Base-by-base conservation (phyloP, 2,329 filamentous ascomycete species). In the Sarocladium oryzae region DNA sequence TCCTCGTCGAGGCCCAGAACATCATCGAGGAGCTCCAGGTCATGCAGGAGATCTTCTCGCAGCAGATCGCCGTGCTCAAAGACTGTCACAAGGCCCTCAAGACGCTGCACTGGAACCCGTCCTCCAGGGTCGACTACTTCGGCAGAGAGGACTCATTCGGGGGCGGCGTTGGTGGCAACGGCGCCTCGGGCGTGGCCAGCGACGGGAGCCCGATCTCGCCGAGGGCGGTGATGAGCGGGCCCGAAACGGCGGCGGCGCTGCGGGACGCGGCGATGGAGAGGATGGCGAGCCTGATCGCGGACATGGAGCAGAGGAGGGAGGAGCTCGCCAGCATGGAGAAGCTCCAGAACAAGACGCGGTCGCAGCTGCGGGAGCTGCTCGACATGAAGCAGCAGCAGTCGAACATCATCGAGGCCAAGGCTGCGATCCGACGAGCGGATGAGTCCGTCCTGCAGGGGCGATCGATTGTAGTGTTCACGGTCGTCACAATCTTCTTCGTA, bases 401-500 rank as follows among this genome's bases (percentile, higher is more conserved):
- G 0, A 67, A 69, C 40, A 68, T 75, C 1, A 64, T 74, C 8
- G 70, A 75, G 53, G 71, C 72, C 1, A 70, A 68, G 61, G 66
- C 69, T 10, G 63, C 72, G 0, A 63, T 70, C 16, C 66, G 62
- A 18, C 65, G 72, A 32, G 67, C 66, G 0, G 65, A 70, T 0
- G 68, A 74, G 50, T 68, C 65, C 0, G 65, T 70, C 4, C 63
- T 63, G 2, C 72, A 76, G 52, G 70, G 72, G 1, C 61, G 67
- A 1, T 67, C 71, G 1, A 70, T 76, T 43, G 69, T 76, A 62
- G 61, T 71, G 1, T 75, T 76, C 52, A 75, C 73, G 0, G 56
- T 75, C 2, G 69, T 74, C 1, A 75, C 72, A 0, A 74, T 75
- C 33, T 58, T 74, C 33, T 75, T 76, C 50, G 70, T 73, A 55